These are phyloP conservation scores for Tolypocladium album DNA, from an alignment of 2,329 filamentous ascomycete species.

Conservation along the genomic window DNA sequence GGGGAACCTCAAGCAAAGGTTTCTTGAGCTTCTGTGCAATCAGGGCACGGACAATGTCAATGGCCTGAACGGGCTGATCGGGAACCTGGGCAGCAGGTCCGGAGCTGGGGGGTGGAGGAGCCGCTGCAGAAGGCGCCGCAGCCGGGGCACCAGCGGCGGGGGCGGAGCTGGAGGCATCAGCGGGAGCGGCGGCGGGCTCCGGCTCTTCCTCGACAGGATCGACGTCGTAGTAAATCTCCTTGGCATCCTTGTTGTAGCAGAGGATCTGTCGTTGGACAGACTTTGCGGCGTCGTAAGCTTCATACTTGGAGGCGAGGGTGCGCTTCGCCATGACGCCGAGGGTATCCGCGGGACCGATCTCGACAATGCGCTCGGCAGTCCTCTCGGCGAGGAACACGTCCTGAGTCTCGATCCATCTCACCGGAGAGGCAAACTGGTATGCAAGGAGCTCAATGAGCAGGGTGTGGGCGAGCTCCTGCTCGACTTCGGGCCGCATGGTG, in stretches of 20 bases:
- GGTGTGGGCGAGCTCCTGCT: constrained; percentile 98
- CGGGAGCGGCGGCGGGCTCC: constrained; percentile 43
- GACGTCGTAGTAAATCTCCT: constrained; percentile 98
- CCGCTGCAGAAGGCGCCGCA: constrained; percentile 41
- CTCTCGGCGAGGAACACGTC: constrained; percentile 98
- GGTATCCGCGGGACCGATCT: constrained; percentile 93
- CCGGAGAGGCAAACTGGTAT: constrained; percentile 97
- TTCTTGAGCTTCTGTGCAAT: constrained; percentile 99
- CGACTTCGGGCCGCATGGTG: constrained; percentile 93
- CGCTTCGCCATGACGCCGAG: constrained; percentile 96
- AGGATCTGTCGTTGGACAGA: constrained; percentile 95
- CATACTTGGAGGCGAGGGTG: constrained; percentile 92
- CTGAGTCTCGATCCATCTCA: constrained; percentile 99
- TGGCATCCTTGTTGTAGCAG: constrained; percentile 98
- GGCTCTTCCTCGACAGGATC: constrained; percentile 90
- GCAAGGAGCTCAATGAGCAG: constrained; percentile 96
- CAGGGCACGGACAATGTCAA: constrained; percentile 80
- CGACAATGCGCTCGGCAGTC: constrained; percentile 91
- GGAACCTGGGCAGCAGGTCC: constrained; percentile 81
- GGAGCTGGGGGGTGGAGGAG: constrained; percentile 56
- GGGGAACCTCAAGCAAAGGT: constrained; percentile 71
- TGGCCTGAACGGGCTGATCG: constrained; percentile 76
- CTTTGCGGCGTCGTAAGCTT: constrained; percentile 94
- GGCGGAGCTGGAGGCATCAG: constrained; percentile 42
- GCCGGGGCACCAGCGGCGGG: constrained; percentile 44